phyloP scores from a whole-genome alignment of 495 filamentous ascomycete species.

The Articulospora tetracladia region DNA sequence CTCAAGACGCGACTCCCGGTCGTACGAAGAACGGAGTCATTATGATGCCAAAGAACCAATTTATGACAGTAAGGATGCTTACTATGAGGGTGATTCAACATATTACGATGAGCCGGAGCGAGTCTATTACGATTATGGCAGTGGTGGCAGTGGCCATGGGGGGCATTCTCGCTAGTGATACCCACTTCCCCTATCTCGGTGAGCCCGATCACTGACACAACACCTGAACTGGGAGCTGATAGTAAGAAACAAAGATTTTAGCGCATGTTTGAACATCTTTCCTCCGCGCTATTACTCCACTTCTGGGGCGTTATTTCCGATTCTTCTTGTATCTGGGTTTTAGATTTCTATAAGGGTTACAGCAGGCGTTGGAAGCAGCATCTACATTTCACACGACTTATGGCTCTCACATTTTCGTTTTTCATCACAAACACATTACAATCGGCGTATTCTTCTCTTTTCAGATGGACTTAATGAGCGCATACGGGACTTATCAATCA shows the following conservation, averaged over 20 bases:
- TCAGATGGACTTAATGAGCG: neutral
- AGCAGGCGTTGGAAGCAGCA: neutral
- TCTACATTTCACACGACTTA: neutral
- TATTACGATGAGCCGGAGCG: conserved; percentile 22
- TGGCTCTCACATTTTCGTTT: neutral
- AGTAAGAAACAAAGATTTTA: neutral
- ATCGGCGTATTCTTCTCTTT: neutral
- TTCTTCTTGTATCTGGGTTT: neutral
- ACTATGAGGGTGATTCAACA: conserved; percentile 20
- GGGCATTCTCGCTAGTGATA: conserved; percentile 19
- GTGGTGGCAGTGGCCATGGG: conserved; percentile 23
- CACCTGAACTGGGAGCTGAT: neutral
- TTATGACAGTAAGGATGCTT: conserved; percentile 16
- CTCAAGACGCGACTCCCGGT: conserved; percentile 26
- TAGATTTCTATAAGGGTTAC: neutral
- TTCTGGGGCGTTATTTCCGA: neutral
- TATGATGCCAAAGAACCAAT: conserved; percentile 13
- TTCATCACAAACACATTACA: neutral
- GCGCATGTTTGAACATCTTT: neutral
- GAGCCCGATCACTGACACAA: neutral
- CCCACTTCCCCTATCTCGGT: neutral
- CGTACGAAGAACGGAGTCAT: conserved; percentile 12
- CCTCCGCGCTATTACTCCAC: neutral
- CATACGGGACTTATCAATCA: neutral
- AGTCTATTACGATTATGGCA: conserved; percentile 25